Evolutionary conservation across 2,329 filamentous ascomycete genomes (phyloP).

Genomic region (Trichoderma simmonsii): DNA sequence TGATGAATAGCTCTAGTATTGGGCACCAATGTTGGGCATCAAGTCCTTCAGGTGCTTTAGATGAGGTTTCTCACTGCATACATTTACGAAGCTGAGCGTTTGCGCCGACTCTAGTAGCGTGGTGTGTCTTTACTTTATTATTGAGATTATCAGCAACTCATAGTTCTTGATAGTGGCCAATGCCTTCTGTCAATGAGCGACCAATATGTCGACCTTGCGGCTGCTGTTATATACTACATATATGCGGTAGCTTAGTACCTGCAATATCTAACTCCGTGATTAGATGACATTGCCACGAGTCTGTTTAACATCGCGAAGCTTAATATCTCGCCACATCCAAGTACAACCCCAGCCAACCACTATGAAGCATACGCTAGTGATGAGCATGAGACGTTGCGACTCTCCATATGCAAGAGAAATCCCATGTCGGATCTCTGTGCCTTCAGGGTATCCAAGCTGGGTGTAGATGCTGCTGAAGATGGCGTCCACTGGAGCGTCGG

Average conservation of each 20-base stretch:
- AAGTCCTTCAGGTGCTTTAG: background rate
- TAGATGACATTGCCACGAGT: constrained; percentile 40
- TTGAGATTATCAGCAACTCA: too few species aligned
- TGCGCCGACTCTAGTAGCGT: background rate
- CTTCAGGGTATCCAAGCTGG: constrained; percentile 52
- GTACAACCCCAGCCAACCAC: constrained; percentile 35
- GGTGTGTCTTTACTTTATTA: too few species aligned
- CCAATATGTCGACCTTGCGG: background rate
- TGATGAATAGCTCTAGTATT: background rate
- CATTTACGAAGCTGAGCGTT: background rate
- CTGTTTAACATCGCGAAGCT: constrained; percentile 45
- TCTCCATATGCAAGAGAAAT: constrained; percentile 61
- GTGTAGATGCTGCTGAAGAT: constrained; percentile 50
- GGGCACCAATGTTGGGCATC: background rate
- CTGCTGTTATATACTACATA: background rate
- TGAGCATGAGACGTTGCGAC: constrained; percentile 50
- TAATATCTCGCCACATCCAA: constrained; percentile 51
- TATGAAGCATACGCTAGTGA: constrained; percentile 46
- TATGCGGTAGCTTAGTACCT: background rate
- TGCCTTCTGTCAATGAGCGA: background rate
- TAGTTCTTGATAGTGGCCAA: too few species aligned
- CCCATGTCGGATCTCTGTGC: constrained; percentile 48
- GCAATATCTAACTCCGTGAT: background rate
- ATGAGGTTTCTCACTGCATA: background rate
- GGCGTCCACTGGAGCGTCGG: constrained; percentile 34